Evolutionary conservation across 2,329 filamentous ascomycete species (phyloP), one percentile per base, ranked within the genome.

Genomic region (Fusarium begoniae): DNA sequence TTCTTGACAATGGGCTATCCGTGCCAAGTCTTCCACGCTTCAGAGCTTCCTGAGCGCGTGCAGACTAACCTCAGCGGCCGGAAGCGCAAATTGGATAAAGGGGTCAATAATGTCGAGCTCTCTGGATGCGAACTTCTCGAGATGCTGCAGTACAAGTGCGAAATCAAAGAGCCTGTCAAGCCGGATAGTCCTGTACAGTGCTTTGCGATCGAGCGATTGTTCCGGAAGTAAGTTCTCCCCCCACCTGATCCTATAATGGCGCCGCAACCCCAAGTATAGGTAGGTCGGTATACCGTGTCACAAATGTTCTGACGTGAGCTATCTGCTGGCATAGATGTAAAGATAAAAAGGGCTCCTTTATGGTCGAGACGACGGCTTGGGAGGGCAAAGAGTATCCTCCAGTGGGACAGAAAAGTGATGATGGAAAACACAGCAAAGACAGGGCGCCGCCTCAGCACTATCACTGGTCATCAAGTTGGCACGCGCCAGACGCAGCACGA

Each of bases 321-420:
- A 30, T 54, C 41, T 38, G n/a, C n/a, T 55, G n/a, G 69, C 69
- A 71, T 79, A 92, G 90, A 75, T 92, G 90, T 80, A 83, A 84
- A 66, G 89, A 91, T 80, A 86, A 82, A 75, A 88, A 88, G 20
- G 88, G 88, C 9, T 82, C 66, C 13, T 92, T 92, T 75, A 87
- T 84, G 79, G 87, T 91, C 48, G 90, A 92, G 82, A 92, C 90
- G 30, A 92, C 90, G 18, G 85, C 86, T 48, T 92, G 90, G 90
- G 90, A 92, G 81, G 84, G 80, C 68, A 79, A 78, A 67, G 74
- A 73, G 51, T 74, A 72, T 72, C 53, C 55, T 55, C 30, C 13
- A 13, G 51, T 41, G 30, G 55, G 60, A 30, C 54, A 62, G 40
- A 63, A 63, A 41, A 74, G 48, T 51, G 74, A 66, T 54, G 56